Percentiles rank a stretch among this genome's conserved stretches.
Conservation (phyloP, 768 basidiomycete genomes). For the Boletus insuetus region DNA sequence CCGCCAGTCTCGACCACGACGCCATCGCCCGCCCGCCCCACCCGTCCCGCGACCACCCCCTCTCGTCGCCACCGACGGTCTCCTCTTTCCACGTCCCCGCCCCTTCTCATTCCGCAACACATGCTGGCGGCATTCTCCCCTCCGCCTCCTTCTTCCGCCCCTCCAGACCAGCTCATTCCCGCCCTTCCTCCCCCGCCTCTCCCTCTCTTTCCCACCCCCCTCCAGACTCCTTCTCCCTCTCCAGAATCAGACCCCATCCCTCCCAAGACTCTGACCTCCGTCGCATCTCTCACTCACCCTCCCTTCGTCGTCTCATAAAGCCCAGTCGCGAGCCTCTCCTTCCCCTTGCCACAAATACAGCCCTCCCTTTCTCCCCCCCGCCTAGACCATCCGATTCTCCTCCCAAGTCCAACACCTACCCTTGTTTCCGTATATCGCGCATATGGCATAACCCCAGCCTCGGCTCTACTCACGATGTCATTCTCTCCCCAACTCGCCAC, state of each 20-base stretch:
- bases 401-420: neutral
- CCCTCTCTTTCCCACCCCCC: constrained; percentile 1
- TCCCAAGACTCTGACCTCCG: constrained; percentile 43
- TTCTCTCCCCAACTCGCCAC: neutral
- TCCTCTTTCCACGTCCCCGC: constrained; percentile 24
- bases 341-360: constrained; percentile 36
- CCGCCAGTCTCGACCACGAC: constrained; percentile 19
- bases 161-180: constrained; percentile 55
- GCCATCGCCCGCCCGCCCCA: constrained; percentile 1
- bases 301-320: constrained; percentile 40
- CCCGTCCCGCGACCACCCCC: constrained; percentile 16
- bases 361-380: neutral
- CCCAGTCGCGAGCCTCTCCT: constrained; percentile 74
- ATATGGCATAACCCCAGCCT: constrained; percentile 52
- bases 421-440: constrained; percentile 50
- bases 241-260: constrained; percentile 35
- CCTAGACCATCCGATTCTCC: neutral
- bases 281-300: constrained; percentile 22
- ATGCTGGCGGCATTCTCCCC: constrained; percentile 74
- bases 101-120: constrained; percentile 61
- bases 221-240: constrained; percentile 35
- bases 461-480: constrained; percentile 43
- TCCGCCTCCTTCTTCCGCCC: constrained; percentile 79
- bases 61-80: constrained; percentile 29
- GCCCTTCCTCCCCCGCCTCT: constrained; percentile 35